phyloP scores from a whole-genome alignment of 176 grass and related monocot species.

The Saccharum officinarum region DNA sequence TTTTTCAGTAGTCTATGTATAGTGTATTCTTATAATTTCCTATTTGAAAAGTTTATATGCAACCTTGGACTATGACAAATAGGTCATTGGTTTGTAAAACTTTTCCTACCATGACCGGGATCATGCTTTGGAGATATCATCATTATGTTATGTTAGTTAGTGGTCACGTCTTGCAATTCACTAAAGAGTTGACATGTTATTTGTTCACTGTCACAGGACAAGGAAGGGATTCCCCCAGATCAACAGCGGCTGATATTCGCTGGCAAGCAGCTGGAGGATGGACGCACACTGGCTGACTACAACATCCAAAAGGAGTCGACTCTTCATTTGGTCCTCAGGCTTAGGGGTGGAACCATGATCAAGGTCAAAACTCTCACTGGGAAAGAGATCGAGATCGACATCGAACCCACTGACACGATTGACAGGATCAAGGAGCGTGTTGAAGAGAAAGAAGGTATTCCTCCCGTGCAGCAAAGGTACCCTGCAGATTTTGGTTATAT shows the following conservation, averaged over 20 bases:
- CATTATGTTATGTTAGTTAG: neutral
- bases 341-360: constrained; percentile 92
- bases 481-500: neutral
- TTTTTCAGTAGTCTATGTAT: neutral
- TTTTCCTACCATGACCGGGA: neutral
- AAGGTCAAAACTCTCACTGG: constrained; percentile 93
- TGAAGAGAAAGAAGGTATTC: constrained; percentile 97
- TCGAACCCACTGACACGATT: constrained; percentile 79
- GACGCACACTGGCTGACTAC: constrained; percentile 81
- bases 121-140: neutral
- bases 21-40: neutral
- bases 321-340: constrained; percentile 82
- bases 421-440: constrained; percentile 96
- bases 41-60: neutral
- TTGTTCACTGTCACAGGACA: constrained; percentile 41
- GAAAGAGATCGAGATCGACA: constrained; percentile 93
- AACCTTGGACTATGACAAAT: neutral
- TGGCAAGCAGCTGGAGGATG: constrained; percentile 90
- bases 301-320: constrained; percentile 96
- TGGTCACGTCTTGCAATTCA: neutral
- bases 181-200: neutral
- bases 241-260: constrained; percentile 84
- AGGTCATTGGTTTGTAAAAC: neutral
- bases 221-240: constrained; percentile 91
- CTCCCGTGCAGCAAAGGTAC: constrained; percentile 91